Base-by-base conservation (phyloP, 2,329 filamentous ascomycete genomes). In the Arthrobotrys megalospora region DNA sequence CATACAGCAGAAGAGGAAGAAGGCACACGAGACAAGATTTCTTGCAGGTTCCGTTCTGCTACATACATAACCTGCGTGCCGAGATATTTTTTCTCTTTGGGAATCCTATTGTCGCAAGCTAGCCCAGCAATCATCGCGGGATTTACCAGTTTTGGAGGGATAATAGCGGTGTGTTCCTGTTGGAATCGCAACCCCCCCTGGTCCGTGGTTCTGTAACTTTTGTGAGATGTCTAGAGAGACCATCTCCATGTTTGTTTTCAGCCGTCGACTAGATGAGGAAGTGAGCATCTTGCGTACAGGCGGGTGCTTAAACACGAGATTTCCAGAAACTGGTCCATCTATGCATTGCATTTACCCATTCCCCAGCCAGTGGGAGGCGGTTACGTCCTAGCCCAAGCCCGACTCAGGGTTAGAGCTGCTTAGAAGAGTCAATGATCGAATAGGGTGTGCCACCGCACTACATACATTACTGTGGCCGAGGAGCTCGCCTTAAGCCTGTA, bases 131-230 rank as follows among this genome's bases (percentile, higher is more conserved):
- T 73, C 69, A 55, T 68, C 75, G 75, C 75, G 67, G 67, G 10
- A 78, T 78, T 78, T 78, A 78, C 75, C 53, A 53, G 19, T 52
- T 78, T 78, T 34, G 75, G 53, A 32, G 43, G 21, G 24, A 28
- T 28, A 28, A 21, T 60, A 53, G 63, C 53, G 32, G 32, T 41
- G 12, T 24, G 24, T 50, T 34, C 19, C 50, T 62, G 43, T 36
- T 68, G 65, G 50, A 58, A 21, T 16, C 64, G 3, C 16, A 58
- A 38, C 28, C 32, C 2, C 36, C 55, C 32, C 55, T 16, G 16
- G 52, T 11, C 36, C 16, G 14, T 60, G 34, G 10, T 24, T 24
- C 36, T 41, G 34, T 60, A 24, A 28, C n/a, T 60, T 28, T 60
- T 60, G 52, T 60, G 55, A 43, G 55, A 41, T 41, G 21, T 52